These are phyloP conservation scores for Musa beccarii DNA, from an alignment of 176 grass and related monocot genomes.

Conservation along the genomic window DNA sequence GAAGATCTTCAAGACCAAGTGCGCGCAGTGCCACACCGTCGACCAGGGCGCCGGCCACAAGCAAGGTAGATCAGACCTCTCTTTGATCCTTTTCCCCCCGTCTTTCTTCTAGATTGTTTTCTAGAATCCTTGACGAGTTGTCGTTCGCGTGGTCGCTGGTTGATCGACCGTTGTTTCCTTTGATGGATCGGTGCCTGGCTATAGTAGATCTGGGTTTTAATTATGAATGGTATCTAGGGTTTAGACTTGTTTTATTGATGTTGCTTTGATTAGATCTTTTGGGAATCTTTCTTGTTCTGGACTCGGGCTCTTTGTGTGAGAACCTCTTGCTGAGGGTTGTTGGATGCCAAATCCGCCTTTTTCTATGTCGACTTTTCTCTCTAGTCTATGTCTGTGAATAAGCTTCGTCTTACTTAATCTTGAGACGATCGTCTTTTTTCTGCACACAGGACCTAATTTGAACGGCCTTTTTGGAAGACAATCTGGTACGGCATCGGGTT, in stretches of 20 bases:
- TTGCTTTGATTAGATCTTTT: too few species aligned
- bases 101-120: not conserved
- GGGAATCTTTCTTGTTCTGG: too few species aligned
- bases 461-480: constrained; percentile 7
- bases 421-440: not conserved
- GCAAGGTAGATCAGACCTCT: constrained; percentile 29
- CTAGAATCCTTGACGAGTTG: not conserved
- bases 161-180: not conserved
- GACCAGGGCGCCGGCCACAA: constrained; percentile 72
- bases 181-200: too few species aligned
- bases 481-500: not conserved
- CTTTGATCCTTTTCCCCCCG: not conserved
- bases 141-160: not conserved
- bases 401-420: not conserved
- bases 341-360: too few species aligned
- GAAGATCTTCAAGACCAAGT: constrained; percentile 96
- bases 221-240: too few species aligned
- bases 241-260: too few species aligned
- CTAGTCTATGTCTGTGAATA: too few species aligned
- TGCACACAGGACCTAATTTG: constrained; percentile 3
- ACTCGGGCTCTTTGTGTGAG: too few species aligned
- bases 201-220: too few species aligned
- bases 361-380: not conserved
- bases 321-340: too few species aligned
- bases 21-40: constrained; percentile 92